Percentiles rank a stretch among this genome's conserved stretches.
Evolutionary conservation across 306 rosid genomes (phyloP).

Genomic region (Nissolia schottii): DNA sequence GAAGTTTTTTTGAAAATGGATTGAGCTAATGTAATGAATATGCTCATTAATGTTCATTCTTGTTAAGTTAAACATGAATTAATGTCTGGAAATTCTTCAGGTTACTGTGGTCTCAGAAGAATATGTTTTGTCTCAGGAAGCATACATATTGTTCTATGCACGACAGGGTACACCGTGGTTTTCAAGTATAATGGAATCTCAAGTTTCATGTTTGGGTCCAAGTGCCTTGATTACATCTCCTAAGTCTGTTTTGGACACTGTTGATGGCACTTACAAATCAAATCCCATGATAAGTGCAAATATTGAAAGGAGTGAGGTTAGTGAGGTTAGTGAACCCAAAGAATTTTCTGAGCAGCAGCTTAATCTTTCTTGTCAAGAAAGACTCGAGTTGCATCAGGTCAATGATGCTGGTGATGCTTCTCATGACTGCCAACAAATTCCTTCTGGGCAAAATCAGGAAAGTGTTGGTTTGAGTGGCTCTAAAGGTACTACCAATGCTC

Average conservation of each 20-base stretch:
- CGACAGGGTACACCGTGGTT: constrained; percentile 78
- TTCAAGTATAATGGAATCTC: constrained; percentile 38
- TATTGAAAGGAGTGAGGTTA: neutral
- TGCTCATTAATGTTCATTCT: neutral
- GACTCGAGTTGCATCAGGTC: neutral
- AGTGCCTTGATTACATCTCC: constrained; percentile 48
- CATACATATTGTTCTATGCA: constrained; percentile 80
- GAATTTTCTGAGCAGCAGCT: constrained; percentile 3
- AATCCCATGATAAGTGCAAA: neutral
- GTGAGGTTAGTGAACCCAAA: constrained; percentile 18
- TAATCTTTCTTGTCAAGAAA: constrained; percentile 6
- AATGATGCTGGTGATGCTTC: constrained; percentile 19
- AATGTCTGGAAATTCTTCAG: constrained; percentile 33
- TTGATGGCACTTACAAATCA: constrained; percentile 10
- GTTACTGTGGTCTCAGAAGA: constrained; percentile 56
- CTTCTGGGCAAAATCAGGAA: constrained; percentile 9
- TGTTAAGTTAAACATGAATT: neutral
- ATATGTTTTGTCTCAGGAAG: constrained; percentile 64
- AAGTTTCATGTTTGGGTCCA: constrained; percentile 12
- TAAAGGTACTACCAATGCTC: neutral
- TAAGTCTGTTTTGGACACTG: constrained; percentile 61
- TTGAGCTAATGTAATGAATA: neutral
- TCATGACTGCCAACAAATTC: neutral
- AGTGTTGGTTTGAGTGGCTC: neutral
- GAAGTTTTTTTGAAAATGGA: neutral